Percentiles rank a stretch among this genome's conserved stretches.
These are phyloP conservation scores for Madurella mycetomatis DNA, from an alignment of 2,329 filamentous ascomycete genomes.

Conservation along the genomic window DNA sequence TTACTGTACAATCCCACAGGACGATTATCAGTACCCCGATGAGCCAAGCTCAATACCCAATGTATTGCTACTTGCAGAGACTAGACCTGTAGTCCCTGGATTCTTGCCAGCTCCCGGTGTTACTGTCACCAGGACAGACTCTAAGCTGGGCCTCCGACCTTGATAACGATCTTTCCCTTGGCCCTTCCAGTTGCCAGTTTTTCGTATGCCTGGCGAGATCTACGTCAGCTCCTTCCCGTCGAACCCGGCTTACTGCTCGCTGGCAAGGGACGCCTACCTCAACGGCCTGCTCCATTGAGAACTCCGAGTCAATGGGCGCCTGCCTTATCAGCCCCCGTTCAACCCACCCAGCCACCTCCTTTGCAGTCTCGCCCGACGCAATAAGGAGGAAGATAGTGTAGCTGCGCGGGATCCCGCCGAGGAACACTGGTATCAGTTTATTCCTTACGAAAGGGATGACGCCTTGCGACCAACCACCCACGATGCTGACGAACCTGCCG, in stretches of 20 bases:
- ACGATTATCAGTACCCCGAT: no score
- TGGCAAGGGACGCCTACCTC: conserved; percentile 22
- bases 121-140: background rate
- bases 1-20: no score
- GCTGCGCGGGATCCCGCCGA: conserved; percentile 31
- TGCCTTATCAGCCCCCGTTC: conserved; percentile 27
- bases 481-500: conserved; percentile 35
- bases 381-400: conserved; percentile 30
- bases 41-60: no score
- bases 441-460: conserved; percentile 30
- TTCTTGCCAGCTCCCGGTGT: background rate
- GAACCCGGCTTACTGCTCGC: background rate
- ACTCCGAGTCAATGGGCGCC: conserved; percentile 31
- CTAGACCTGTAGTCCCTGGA: background rate
- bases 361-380: conserved; percentile 28
- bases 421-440: conserved; percentile 29
- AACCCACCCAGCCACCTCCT: conserved; percentile 27
- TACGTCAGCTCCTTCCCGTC: background rate
- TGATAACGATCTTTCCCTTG: conserved; percentile 33
- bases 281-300: conserved; percentile 27
- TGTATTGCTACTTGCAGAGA: no score
- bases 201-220: conserved; percentile 27
- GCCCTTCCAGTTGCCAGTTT: conserved; percentile 30
- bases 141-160: conserved; percentile 16
- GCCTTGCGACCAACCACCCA: conserved; percentile 31